These are phyloP conservation scores for Geranium incanum DNA, from an alignment of 441 rosid species.

Conservation along the genomic window DNA sequence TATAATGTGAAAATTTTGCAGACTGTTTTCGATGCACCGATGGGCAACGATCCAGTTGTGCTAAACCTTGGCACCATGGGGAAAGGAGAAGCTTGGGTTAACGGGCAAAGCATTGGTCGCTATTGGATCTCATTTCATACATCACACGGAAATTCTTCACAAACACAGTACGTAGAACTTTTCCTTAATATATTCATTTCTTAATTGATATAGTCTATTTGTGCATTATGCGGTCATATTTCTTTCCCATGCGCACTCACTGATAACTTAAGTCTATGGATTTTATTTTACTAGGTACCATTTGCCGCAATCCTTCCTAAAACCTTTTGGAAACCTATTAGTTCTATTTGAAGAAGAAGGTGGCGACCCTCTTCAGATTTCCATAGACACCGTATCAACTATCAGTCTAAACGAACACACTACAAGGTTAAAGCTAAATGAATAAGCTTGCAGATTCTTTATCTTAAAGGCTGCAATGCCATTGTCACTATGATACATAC, in stretches of 20 bases:
- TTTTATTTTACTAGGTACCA: constrained; percentile 42
- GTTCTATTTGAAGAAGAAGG: constrained; percentile 56
- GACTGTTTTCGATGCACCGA: constrained; percentile 45
- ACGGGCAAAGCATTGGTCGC: constrained; percentile 62
- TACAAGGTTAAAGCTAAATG: constrained; percentile 10
- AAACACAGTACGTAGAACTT: constrained; percentile 35
- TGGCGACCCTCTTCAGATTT: constrained; percentile 54
- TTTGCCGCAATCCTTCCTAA: constrained; percentile 53
- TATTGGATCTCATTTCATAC: constrained; percentile 60
- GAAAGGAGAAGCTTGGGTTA: constrained; percentile 65
- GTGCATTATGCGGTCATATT: no score
- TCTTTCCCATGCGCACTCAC: neutral
- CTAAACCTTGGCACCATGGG: constrained; percentile 49
- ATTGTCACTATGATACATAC: neutral
- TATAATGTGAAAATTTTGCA: constrained; percentile 13
- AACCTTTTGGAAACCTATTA: constrained; percentile 37
- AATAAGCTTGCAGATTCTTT: neutral
- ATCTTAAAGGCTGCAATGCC: neutral
- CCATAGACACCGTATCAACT: constrained; percentile 48
- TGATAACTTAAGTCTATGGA: neutral
- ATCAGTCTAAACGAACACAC: constrained; percentile 4
- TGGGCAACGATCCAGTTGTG: constrained; percentile 39
- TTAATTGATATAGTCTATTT: no score
- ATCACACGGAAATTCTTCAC: constrained; percentile 46
- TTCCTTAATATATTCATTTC: neutral